Base-by-base conservation (phyloP, 176 grass and related monocot species). In the Oryza glaberrima region DNA sequence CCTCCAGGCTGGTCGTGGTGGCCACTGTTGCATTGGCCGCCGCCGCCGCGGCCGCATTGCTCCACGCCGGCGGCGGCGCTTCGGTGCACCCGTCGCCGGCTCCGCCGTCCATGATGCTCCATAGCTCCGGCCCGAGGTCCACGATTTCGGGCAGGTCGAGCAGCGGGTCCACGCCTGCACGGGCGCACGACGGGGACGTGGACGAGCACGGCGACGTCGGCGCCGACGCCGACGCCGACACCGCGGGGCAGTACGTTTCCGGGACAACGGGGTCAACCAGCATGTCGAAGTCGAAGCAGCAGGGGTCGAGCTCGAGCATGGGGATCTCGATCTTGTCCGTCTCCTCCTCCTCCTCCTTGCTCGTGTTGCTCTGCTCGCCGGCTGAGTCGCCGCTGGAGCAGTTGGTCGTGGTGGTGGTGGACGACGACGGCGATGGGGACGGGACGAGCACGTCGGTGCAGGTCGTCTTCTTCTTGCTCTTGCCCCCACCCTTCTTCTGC, bases 151-250 rank as follows among this genome's bases (percentile, higher is more conserved):
- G 84, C 3, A 96, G 58, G 16, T 88, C 81, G 69, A 90, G 84
- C 17, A 84, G 81, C 16, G 12, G 49, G 41, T 84, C 76, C 16
- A 67, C 45, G 51, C 32, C 16, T 26, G 26, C 26, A 26, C 66
- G 34, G 64, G 54, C 44, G 72, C 60, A 82, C 5, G 82, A 52
- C 41, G 88, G 78, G 12, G 88, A 95, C 30, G 88, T 88, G 49
- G 94, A 95, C 54, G 94, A 93, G 68, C 94, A 91, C 1, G 88
- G 72, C 54, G 93, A 93, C 47, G 67, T 5, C 25, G 83, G 72
- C 36, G 19, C 6, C 19, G 58, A 54, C 12, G 19, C 6, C 19
- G 58, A 54, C n/a, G 43, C 43, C 43, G 85, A 73, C n/a, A 75
- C 19, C 36, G 34, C 14, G 17, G 73, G 76, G 14, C 16, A 64